phyloP scores from a whole-genome alignment of 1,284 basidiomycete genomes.

The Dichomitus squalens region DNA sequence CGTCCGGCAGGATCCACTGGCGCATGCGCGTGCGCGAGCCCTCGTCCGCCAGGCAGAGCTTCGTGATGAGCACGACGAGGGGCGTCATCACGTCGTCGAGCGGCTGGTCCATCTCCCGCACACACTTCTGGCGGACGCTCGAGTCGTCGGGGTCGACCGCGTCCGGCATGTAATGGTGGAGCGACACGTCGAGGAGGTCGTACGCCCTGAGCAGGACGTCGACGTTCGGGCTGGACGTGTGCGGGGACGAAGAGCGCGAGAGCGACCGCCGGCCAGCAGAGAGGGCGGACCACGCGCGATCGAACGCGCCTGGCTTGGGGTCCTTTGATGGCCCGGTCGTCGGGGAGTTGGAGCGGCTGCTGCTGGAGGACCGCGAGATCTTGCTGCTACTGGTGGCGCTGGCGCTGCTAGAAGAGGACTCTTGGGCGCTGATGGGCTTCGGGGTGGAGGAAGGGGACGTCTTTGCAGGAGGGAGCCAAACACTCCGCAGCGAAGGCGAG shows the following conservation, averaged over 20 bases:
- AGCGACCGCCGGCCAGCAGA: constrained; percentile 57
- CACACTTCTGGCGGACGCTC: constrained; percentile 53
- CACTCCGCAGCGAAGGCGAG: constrained; percentile 48
- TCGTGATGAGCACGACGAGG: constrained; percentile 71
- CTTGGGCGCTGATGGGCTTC: constrained; percentile 24
- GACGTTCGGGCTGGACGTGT: constrained; percentile 30
- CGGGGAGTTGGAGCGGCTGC: constrained; percentile 42
- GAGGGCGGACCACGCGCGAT: constrained; percentile 63
- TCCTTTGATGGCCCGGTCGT: constrained; percentile 36
- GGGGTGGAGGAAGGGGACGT: constrained; percentile 33
- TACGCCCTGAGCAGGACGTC: constrained; percentile 66
- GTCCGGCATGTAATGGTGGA: constrained; percentile 70
- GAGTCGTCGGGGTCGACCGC: constrained; percentile 62
- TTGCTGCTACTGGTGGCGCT: constrained; percentile 8
- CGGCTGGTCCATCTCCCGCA: constrained; percentile 49
- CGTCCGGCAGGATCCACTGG: constrained; percentile 69
- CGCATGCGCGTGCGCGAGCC: constrained; percentile 56
- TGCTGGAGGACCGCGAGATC: constrained; percentile 21
- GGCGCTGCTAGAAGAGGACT: constrained; percentile 22
- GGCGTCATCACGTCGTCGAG: constrained; percentile 82
- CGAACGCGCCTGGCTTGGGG: constrained; percentile 54
- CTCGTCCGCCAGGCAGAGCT: constrained; percentile 67
- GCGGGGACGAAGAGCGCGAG: constrained; percentile 33
- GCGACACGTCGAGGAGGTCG: constrained; percentile 63
- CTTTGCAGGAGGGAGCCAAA: constrained; percentile 49